These are phyloP conservation scores for Blastobotrys malaysiensis DNA, from an alignment of 1,139 yeast genomes.

Conservation along the genomic window DNA sequence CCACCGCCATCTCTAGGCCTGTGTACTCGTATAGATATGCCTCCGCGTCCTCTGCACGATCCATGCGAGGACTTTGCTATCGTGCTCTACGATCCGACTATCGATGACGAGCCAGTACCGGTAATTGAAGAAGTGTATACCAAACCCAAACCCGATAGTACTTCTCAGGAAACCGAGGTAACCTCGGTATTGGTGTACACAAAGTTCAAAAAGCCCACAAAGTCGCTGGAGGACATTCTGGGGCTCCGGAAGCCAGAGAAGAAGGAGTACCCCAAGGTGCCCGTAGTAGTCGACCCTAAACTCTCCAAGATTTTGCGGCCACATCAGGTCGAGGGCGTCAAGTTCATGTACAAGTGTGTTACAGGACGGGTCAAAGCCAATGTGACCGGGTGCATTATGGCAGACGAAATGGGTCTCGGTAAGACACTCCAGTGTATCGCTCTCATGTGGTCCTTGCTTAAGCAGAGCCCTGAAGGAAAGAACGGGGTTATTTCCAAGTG, in stretches of 20 bases:
- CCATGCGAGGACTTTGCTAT: constrained; percentile 92
- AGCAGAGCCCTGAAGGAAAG: constrained; percentile 83
- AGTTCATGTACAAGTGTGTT: constrained; percentile 83
- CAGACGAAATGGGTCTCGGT: constrained; percentile 98
- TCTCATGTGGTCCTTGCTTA: constrained; percentile 86
- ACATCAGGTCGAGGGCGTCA: constrained; percentile 94
- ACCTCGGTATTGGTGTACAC: constrained; percentile 7
- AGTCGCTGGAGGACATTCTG: constrained; percentile 71
- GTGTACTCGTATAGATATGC: constrained; percentile 57
- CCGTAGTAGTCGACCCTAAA: constrained; percentile 93
- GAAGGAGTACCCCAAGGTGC: constrained; percentile 54
- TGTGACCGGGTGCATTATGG: constrained; percentile 98
- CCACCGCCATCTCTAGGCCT: constrained; percentile 85
- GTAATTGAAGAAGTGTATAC: constrained; percentile 15
- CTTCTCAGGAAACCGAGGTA: constrained; percentile 10
- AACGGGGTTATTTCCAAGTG: constrained; percentile 80
- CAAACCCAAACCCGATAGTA: constrained; percentile 5
- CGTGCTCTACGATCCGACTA: constrained; percentile 91
- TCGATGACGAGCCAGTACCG: constrained; percentile 44
- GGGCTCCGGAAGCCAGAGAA: constrained; percentile 58
- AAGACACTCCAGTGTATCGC: constrained; percentile 92
- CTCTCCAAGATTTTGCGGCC: constrained; percentile 83
- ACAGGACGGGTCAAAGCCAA: constrained; percentile 80
- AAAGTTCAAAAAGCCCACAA: constrained; percentile 22
- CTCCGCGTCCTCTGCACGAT: constrained; percentile 89